Base-by-base conservation (phyloP, 371 early-diverging fungal species). In the Mucor plumbeus region DNA sequence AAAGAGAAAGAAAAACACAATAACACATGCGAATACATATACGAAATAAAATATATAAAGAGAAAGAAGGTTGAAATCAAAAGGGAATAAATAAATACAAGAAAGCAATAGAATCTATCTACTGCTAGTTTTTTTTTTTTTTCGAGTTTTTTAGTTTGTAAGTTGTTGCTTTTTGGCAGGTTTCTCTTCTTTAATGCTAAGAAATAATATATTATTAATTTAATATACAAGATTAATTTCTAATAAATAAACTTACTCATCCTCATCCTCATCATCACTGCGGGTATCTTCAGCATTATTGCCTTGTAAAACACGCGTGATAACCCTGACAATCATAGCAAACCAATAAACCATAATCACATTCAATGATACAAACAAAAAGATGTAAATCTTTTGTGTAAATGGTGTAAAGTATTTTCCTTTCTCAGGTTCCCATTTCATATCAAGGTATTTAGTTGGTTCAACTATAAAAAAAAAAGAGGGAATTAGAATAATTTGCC, bases 291-390 rank as follows among this genome's bases (percentile, higher is more conserved):
- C 88, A 34, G 88, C 85, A 54, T 85, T 87, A 19, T 83, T 80
- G 34, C 89, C 89, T 59, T 74, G 81, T 35, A 92, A 67, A 11
- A 94, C 90, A 58, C 86, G 79, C 48, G 80, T 43, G 33, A 92
- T 85, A 13, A 95, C 85, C 26, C 78, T 76, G 38, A 90, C 63
- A 64, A 95, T 92, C 81, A 94, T 82, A 17, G 72, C 75, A 65
- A 93, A 85, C 96, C 96, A 95, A 61, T 90, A 91, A 31, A 92
- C 58, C 59, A 92, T 81, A 44, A 95, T 77, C 3, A 76, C 54
- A 70, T 94, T 88, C 40, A 95, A 82, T 0, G 76, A 61, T 15
- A 74, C 63, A 35, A 95, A 83, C 35, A 93, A 69, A 7, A 74
- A 55, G 15, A 87, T 63, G 70, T 92, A 94, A 19, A 85, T 69